phyloP scores from a whole-genome alignment of 805 yeast species.

The Candida boleticola region DNA sequence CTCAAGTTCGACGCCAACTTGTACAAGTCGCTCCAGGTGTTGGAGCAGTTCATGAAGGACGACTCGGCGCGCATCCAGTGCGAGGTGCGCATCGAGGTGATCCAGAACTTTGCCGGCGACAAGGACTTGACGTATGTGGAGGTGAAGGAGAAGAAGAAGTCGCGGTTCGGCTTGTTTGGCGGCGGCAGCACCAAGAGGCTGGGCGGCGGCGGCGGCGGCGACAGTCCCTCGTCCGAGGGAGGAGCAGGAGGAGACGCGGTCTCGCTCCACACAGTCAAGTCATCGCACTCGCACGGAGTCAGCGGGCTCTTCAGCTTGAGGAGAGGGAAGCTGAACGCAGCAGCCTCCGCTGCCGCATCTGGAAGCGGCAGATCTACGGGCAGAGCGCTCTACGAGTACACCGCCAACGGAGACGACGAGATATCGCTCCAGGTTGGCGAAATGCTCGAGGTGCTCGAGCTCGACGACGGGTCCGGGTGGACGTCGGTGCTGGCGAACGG shows the following conservation, averaged over 20 bases:
- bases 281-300: slow-evolving; percentile 24
- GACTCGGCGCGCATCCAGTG: slow-evolving; percentile 72
- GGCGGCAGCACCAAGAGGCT: slow-evolving; percentile 13
- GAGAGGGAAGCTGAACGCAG: slow-evolving; percentile 28
- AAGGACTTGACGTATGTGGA: slow-evolving; percentile 62
- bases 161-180: slow-evolving; percentile 55
- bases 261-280: slow-evolving; percentile 33
- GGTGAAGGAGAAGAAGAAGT: slow-evolving; percentile 51
- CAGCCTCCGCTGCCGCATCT: slow-evolving; percentile 15
- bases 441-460: slow-evolving; percentile 50
- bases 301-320: slow-evolving; percentile 39
- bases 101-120: slow-evolving; percentile 80
- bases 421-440: slow-evolving; percentile 61
- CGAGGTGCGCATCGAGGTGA: slow-evolving; percentile 88
- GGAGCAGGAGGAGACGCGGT: slow-evolving; percentile 23
- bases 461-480: slow-evolving; percentile 95
- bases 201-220: slow-evolving; percentile 8
- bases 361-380: slow-evolving; percentile 21
- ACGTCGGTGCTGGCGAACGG: slow-evolving; percentile 55
- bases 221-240: slow-evolving; percentile 8
- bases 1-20: slow-evolving; percentile 54
- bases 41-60: slow-evolving; percentile 64
- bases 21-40: slow-evolving; percentile 46
- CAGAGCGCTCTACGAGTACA: slow-evolving; percentile 64
- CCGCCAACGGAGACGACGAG: slow-evolving; percentile 76